Conservation (phyloP, 139 green algal genomes). For the Diplosphaera chodatii region DNA sequence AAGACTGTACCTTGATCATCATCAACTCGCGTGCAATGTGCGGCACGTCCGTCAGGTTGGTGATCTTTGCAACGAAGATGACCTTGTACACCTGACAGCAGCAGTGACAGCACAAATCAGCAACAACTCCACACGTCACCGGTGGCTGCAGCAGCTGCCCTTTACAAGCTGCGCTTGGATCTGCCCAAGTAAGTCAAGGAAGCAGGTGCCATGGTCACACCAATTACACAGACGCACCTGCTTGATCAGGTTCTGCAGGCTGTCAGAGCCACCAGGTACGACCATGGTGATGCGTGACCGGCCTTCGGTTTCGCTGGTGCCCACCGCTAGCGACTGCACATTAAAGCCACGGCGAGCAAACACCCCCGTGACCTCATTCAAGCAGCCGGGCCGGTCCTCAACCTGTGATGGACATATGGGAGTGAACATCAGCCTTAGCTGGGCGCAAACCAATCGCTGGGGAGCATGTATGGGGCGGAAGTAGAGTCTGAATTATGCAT, state of each 20-base stretch:
- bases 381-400: slow-evolving; percentile 80
- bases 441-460: no score
- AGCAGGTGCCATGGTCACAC: no score
- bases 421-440: no score
- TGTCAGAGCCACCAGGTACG: slow-evolving; percentile 63
- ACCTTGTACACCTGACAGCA: slow-evolving; percentile 1
- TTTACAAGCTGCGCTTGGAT: no score
- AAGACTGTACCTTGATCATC: slow-evolving; percentile 93
- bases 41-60: slow-evolving; percentile 68
- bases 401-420: no score
- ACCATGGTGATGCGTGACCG: slow-evolving; percentile 89
- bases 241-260: slow-evolving; percentile 83
- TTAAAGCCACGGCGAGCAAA: slow-evolving; percentile 97
- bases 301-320: slow-evolving; percentile 70
- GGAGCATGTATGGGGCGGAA: no score
- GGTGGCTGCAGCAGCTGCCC: no score
- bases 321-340: slow-evolving; percentile 93
- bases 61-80: slow-evolving; percentile 25
- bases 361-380: slow-evolving; percentile 92
- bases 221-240: no score
- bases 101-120: no score
- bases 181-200: no score
- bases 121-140: no score
- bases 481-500: no score
- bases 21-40: slow-evolving; percentile 87